Percentiles rank a stretch among this genome's conserved stretches.
Conservation (phyloP, 306 rosid species). For the Trifolium subterraneum region DNA sequence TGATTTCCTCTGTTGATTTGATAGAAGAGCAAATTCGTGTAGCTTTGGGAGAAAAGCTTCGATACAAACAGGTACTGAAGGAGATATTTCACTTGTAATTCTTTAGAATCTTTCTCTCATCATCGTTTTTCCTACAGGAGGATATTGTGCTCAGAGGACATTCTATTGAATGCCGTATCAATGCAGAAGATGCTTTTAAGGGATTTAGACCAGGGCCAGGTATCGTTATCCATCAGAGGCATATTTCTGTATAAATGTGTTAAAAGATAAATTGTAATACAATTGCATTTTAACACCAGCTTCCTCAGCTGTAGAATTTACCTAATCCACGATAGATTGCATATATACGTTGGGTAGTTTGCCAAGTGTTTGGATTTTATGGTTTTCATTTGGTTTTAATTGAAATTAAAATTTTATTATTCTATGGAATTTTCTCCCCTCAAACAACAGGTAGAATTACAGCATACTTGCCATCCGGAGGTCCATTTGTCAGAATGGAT, state of each 20-base stretch:
- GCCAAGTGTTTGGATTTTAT: slow-evolving; percentile 26
- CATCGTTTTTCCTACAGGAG: slow-evolving; percentile 60
- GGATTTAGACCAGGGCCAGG: slow-evolving; percentile 99
- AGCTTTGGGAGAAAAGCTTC: slow-evolving; percentile 91
- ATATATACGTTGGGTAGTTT: not conserved
- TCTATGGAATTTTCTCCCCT: slow-evolving; percentile 29
- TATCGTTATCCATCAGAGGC: slow-evolving; percentile 41
- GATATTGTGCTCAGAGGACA: slow-evolving; percentile 95
- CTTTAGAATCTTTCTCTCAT: slow-evolving; percentile 40
- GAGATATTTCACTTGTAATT: slow-evolving; percentile 35
- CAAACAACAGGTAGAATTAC: slow-evolving; percentile 88
- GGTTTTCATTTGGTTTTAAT: not conserved
- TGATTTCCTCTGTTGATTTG: slow-evolving; percentile 95
- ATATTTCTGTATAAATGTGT: slow-evolving; percentile 34
- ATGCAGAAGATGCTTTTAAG: slow-evolving; percentile 97
- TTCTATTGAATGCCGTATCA: slow-evolving; percentile 97
- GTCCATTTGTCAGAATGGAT: slow-evolving; percentile 99
- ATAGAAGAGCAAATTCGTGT: slow-evolving; percentile 96
- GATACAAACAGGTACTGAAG: slow-evolving; percentile 71
- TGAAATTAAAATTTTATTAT: not conserved
- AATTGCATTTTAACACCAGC: slow-evolving; percentile 33
- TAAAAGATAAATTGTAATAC: not conserved
- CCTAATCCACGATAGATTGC: slow-evolving; percentile 20
- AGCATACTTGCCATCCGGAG: slow-evolving; percentile 94
- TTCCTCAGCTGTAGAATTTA: slow-evolving; percentile 16